Evolutionary conservation across 2,329 filamentous ascomycete species (phyloP), one percentile per base, ranked within the genome.

Genomic region (Gnomoniopsis sp.): DNA sequence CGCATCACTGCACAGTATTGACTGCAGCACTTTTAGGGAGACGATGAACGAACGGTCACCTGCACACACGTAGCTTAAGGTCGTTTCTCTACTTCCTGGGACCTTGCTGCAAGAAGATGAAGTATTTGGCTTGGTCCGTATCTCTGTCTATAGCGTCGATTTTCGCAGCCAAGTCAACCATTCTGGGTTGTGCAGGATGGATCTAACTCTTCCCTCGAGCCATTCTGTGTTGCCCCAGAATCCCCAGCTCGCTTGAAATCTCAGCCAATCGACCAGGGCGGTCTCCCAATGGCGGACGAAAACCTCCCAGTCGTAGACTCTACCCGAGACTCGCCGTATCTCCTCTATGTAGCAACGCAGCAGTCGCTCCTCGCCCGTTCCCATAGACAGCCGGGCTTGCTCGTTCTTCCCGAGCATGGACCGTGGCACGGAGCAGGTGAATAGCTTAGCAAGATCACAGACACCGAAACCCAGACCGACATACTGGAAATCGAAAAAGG

Each of bases 401-500:
- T 65, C 60, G 0, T 54, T 50, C 6, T 63, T 65, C 0, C 74
- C 71, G 0, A 89, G 75, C 75, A 87, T 78, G 2, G 71, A 62
- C 7, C 83, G 41, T 0, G 85, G 84, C 0, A 88, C 77, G 2
- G 86, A 88, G 68, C 85, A 88, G 0, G 86, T 88, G 60, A 88
- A 87, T 0, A 88, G 69, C 66, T 88, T 88, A 2, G 85, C 86
- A 0, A 89, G 72, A 67, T 89, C 87, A 63, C 85, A 86, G 0
- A 84, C 85, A 0, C 87, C 86, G 0, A 88, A 68, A 0, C 87
- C 86, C 0, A 88, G 69, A 0, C 87, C 87, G 0, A 82, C 79
- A 63, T 89, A 89, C 64, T 89, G 87, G 57, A 89, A 89, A 67
- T 89, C 87, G 65, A 85, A 88, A 62, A 89, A 86, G 0, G 83